phyloP scores from a whole-genome alignment of 768 basidiomycete genomes.

The Dictyophora rubrovolvata region DNA sequence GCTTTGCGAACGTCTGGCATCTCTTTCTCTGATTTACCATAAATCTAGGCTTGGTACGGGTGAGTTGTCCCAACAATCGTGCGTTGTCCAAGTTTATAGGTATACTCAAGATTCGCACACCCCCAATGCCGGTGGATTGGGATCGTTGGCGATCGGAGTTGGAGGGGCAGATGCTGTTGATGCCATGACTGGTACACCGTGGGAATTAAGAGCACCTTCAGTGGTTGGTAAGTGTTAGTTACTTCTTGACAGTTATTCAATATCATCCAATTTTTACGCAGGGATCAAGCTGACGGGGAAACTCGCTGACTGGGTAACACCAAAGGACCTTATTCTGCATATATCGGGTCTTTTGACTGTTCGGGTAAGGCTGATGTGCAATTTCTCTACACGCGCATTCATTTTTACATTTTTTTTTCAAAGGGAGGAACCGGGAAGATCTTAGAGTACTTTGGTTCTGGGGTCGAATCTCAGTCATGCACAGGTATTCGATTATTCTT shows the following conservation, averaged over 20 bases:
- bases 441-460: conserved; percentile 93
- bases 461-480: conserved; percentile 81
- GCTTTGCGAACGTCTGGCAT: background rate
- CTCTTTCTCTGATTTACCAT: conserved; percentile 9
- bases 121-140: conserved; percentile 95
- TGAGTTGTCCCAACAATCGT: conserved; percentile 20
- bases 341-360: conserved; percentile 92
- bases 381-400: background rate
- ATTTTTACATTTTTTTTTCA: conserved; percentile 19
- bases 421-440: conserved; percentile 92
- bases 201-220: conserved; percentile 91
- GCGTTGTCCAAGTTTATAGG: background rate
- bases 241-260: background rate
- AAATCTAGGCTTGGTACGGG: conserved; percentile 68
- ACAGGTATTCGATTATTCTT: conserved; percentile 45
- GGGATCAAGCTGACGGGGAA: conserved; percentile 85
- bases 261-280: conserved; percentile 17
- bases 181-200: conserved; percentile 95
- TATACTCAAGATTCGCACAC: conserved; percentile 75
- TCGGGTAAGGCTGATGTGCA: conserved; percentile 41
- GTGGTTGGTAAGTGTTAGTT: conserved; percentile 49
- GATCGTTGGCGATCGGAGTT: conserved; percentile 96
- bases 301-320: conserved; percentile 83
- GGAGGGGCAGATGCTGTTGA: conserved; percentile 98
- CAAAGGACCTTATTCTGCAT: conserved; percentile 94